Percentiles rank a stretch among this genome's conserved stretches.
These are phyloP conservation scores for Calendula officinalis DNA, from an alignment of 129 eudicot genomes.

Conservation along the genomic window DNA sequence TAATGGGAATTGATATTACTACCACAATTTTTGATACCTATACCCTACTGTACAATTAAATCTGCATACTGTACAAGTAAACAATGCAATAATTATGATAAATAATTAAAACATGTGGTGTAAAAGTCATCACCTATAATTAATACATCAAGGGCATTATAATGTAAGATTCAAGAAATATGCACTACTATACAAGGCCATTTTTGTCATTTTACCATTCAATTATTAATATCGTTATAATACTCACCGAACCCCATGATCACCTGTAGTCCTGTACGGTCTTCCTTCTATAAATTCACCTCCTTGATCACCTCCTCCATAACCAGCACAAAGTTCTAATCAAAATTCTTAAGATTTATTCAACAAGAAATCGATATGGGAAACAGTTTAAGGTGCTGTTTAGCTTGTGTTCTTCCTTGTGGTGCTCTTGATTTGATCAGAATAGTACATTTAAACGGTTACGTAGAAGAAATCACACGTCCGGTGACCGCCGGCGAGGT, in stretches of 20 bases:
- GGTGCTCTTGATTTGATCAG: slow-evolving; percentile 92
- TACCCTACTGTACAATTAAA: too few relatives aligned
- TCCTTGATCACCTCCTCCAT: slow-evolving; percentile 22
- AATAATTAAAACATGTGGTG: too few relatives aligned
- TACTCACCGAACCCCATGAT: slow-evolving; percentile 21
- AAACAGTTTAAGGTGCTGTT: slow-evolving; percentile 82
- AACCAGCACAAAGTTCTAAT: slow-evolving; percentile 14
- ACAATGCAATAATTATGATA: too few relatives aligned
- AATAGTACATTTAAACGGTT: slow-evolving; percentile 77
- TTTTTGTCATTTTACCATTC: slow-evolving; percentile 11
- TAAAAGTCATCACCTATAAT: too few relatives aligned
- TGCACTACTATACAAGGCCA: slow-evolving; percentile 13
- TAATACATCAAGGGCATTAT: slow-evolving; percentile 22
- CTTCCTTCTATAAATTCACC: slow-evolving; percentile 31
- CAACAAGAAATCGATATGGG: slow-evolving; percentile 44
- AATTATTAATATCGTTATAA: background rate
- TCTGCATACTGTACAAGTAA: too few relatives aligned
- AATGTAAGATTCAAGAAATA: slow-evolving; percentile 35
- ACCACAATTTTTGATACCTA: too few relatives aligned
- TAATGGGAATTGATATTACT: too few relatives aligned
- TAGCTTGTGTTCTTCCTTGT: slow-evolving; percentile 93
- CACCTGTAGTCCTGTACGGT: slow-evolving; percentile 31
- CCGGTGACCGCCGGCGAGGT: slow-evolving; percentile 76
- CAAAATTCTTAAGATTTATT: slow-evolving; percentile 3
- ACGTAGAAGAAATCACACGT: slow-evolving; percentile 74